These are phyloP conservation scores for Calamus simplicifolius DNA, from an alignment of 176 grass and related monocot genomes.

Conservation along the genomic window DNA sequence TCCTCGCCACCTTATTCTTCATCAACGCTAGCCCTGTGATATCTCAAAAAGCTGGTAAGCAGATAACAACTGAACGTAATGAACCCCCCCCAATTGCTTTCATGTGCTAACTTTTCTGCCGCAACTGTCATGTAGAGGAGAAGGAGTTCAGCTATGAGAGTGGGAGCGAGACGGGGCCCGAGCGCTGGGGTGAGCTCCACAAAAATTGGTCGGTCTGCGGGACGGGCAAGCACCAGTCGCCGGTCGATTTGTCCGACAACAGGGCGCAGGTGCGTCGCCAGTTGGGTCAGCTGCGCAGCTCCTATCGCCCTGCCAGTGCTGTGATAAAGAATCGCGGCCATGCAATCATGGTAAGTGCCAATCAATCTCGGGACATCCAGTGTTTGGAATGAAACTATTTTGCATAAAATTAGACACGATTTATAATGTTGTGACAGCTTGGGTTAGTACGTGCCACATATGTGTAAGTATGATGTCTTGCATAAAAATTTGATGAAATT, in stretches of 20 bases:
- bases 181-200: constrained; percentile 55
- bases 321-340: constrained; percentile 54
- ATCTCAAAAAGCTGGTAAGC: too few relatives aligned
- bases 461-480: too few relatives aligned
- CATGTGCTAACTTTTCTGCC: too few relatives aligned
- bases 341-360: constrained; percentile 45
- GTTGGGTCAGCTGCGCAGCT: constrained; percentile 39
- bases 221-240: constrained; percentile 50
- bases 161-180: constrained; percentile 32
- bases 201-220: constrained; percentile 47
- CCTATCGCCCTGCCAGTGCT: constrained; percentile 39
- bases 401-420: too few relatives aligned
- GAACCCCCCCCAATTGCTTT: too few relatives aligned
- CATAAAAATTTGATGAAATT: not conserved
- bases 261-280: constrained; percentile 17
- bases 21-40: too few relatives aligned
- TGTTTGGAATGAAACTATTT: too few relatives aligned
- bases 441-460: too few relatives aligned
- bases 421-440: too few relatives aligned
- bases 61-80: too few relatives aligned
- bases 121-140: constrained; percentile 25
- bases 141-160: constrained; percentile 44
- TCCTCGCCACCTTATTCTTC: too few relatives aligned
- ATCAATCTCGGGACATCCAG: too few relatives aligned
- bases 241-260: constrained; percentile 41